Evolutionary conservation across 495 filamentous ascomycete genomes (phyloP).

Genomic region (Penicillium roqueforti): DNA sequence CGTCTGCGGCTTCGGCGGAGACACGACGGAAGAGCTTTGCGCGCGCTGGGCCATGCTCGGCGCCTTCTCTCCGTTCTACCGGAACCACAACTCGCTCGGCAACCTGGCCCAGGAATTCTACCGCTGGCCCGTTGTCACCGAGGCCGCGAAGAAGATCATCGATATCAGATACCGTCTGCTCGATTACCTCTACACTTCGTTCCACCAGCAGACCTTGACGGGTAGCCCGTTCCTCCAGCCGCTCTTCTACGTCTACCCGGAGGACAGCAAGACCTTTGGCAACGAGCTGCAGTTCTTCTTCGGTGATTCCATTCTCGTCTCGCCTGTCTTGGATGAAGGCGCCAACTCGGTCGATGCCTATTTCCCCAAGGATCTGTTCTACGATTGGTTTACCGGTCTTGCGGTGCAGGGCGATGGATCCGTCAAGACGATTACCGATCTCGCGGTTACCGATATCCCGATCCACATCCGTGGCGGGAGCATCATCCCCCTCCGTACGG

Average conservation of each 20-base stretch:
- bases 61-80: slow-evolving; percentile 79
- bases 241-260: slow-evolving; percentile 66
- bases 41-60: slow-evolving; percentile 80
- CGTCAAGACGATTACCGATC: slow-evolving; percentile 41
- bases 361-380: slow-evolving; percentile 70
- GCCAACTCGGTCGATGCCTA: slow-evolving; percentile 65
- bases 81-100: slow-evolving; percentile 63
- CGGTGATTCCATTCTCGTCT: slow-evolving; percentile 62
- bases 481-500: slow-evolving; percentile 59
- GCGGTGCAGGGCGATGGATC: slow-evolving; percentile 51
- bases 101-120: slow-evolving; percentile 72
- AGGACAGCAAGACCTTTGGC: slow-evolving; percentile 55
- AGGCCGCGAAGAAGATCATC: slow-evolving; percentile 65
- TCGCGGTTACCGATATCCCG: slow-evolving; percentile 62
- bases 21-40: slow-evolving; percentile 75
- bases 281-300: slow-evolving; percentile 70
- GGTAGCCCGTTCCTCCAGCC: slow-evolving; percentile 64
- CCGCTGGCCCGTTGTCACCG: slow-evolving; percentile 58
- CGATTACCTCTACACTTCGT: slow-evolving; percentile 76
- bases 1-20: slow-evolving; percentile 70
- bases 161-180: slow-evolving; percentile 70
- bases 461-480: slow-evolving; percentile 64
- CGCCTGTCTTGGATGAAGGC: slow-evolving; percentile 63
- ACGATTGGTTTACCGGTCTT: slow-evolving; percentile 65
- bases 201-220: slow-evolving; percentile 56